phyloP scores from a whole-genome alignment of 441 rosid genomes.

The Mallotus repandus region DNA sequence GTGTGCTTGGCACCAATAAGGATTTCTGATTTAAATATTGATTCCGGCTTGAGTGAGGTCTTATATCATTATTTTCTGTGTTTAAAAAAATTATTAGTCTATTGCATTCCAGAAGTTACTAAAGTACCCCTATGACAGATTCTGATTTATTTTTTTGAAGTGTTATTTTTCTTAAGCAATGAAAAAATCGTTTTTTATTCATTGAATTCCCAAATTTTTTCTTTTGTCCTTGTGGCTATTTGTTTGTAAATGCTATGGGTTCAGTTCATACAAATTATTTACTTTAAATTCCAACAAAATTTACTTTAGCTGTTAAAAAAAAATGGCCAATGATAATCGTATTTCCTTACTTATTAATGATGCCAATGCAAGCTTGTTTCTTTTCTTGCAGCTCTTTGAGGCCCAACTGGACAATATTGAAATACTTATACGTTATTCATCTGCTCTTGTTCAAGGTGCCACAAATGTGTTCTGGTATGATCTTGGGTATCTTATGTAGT shows the following conservation, averaged over 20 bases:
- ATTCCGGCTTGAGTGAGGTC: background rate
- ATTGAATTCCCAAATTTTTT: background rate
- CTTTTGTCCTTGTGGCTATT: background rate
- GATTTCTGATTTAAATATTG: background rate
- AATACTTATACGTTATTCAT: constrained; percentile 82
- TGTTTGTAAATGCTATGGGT: background rate
- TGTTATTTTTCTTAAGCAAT: background rate
- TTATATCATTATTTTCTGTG: background rate
- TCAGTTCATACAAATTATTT: too few species aligned
- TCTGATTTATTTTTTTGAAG: background rate
- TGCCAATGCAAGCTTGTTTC: constrained; percentile 13
- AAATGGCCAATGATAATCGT: background rate
- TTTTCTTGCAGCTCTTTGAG: constrained; percentile 73
- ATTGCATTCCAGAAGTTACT: background rate
- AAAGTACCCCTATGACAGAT: background rate
- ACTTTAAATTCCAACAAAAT: background rate
- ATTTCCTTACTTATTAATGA: background rate
- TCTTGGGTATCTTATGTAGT: constrained; percentile 19
- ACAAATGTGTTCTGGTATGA: constrained; percentile 95
- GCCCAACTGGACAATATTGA: constrained; percentile 69
- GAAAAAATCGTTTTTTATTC: background rate
- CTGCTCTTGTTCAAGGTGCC: constrained; percentile 98
- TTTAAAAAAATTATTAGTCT: background rate
- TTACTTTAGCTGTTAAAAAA: constrained; percentile 1
- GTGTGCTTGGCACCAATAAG: too few species aligned